phyloP scores from a whole-genome alignment of 164 flowering plant species.

The Kingdonia uniflora region DNA sequence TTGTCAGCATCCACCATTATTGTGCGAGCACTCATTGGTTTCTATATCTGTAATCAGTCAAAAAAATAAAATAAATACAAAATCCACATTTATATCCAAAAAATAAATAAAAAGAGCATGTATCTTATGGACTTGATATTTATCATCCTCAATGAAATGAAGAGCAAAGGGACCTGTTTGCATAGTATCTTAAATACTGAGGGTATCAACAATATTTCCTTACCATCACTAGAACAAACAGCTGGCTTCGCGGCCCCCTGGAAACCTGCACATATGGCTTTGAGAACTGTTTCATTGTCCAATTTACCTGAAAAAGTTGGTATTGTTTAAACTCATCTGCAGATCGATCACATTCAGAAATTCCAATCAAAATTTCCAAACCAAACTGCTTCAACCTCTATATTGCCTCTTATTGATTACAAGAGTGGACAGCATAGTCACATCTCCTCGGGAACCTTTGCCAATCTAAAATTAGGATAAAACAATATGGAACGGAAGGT shows the following conservation, averaged over 20 bases:
- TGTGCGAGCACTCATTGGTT: slow-evolving; percentile 83
- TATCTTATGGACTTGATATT: too few relatives aligned
- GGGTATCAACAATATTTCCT: not conserved
- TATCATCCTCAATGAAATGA: too few relatives aligned
- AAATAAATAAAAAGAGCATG: not conserved
- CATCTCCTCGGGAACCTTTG: slow-evolving; percentile 78
- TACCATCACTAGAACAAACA: slow-evolving; percentile 72
- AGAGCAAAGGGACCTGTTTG: too few relatives aligned
- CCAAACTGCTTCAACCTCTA: slow-evolving; percentile 48
- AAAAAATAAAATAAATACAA: not conserved
- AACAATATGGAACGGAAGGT: too few relatives aligned
- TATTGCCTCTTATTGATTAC: slow-evolving; percentile 82
- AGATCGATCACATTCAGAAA: not conserved
- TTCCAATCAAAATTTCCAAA: too few relatives aligned
- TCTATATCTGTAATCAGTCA: slow-evolving; percentile 13
- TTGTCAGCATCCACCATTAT: slow-evolving; percentile 93
- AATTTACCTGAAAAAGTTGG: slow-evolving; percentile 57
- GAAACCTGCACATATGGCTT: slow-evolving; percentile 91
- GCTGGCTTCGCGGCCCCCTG: slow-evolving; percentile 91
- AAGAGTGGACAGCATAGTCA: slow-evolving; percentile 88
- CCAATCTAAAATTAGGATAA: not conserved
- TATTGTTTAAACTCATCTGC: not conserved
- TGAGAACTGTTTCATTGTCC: slow-evolving; percentile 86
- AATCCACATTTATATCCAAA: too few relatives aligned
- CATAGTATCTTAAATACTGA: too few relatives aligned